These are phyloP conservation scores for Pyrenopolyporus hunteri DNA, from an alignment of 495 filamentous ascomycete species.

Conservation along the genomic window DNA sequence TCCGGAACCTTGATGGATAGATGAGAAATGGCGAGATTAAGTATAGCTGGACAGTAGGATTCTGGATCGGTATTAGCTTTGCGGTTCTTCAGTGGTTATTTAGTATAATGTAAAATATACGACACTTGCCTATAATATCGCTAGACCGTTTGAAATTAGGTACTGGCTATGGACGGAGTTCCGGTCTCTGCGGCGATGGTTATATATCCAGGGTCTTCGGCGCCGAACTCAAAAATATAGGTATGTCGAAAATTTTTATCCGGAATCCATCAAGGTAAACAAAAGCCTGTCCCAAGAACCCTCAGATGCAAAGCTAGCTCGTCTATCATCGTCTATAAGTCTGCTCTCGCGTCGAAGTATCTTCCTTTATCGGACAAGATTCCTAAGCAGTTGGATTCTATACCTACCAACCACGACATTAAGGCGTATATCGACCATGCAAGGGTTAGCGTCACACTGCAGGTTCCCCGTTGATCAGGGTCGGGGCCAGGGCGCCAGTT, in stretches of 20 bases:
- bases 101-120: background rate
- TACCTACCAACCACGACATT: too few species aligned
- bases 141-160: background rate
- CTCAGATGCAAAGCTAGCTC: background rate
- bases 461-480: conserved; percentile 19
- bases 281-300: background rate
- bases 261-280: background rate
- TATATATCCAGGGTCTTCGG: too few species aligned
- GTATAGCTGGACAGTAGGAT: background rate
- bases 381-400: background rate
- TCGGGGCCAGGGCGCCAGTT: conserved; percentile 8
- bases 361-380: conserved; percentile 25
- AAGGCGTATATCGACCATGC: conserved; percentile 19
- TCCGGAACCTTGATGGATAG: background rate
- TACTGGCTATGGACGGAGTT: too few species aligned
- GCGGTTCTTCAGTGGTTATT: background rate
- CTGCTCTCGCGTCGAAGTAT: background rate
- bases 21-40: too few species aligned
- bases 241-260: too few species aligned
- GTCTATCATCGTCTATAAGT: background rate
- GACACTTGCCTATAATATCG: background rate
- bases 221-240: too few species aligned
- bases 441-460: conserved; percentile 12
- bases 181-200: too few species aligned
- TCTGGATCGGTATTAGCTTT: conserved; percentile 4